Percentiles rank a stretch among this genome's conserved stretches.
phyloP scores from a whole-genome alignment of 2,329 filamentous ascomycete genomes.

The Beauveria sp. region DNA sequence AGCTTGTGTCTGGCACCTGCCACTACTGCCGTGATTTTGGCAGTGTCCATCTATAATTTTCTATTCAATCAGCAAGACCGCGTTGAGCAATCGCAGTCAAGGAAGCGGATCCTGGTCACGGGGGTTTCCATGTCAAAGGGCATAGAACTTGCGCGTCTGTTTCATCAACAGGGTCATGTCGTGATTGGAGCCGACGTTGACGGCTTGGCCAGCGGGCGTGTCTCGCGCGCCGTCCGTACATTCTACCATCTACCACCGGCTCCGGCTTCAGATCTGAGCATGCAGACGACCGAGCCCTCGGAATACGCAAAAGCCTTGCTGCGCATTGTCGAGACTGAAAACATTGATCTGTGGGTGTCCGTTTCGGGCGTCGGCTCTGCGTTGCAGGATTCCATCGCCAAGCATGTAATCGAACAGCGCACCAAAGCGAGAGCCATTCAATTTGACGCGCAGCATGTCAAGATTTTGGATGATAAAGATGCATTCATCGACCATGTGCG shows the following conservation, averaged over 20 bases:
- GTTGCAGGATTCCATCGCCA: slow-evolving; percentile 58
- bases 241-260: slow-evolving; percentile 43
- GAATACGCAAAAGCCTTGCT: slow-evolving; percentile 50
- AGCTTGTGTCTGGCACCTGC: slow-evolving; percentile 39
- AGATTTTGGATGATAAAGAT: slow-evolving; percentile 55
- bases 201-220: slow-evolving; percentile 42
- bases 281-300: background rate
- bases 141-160: slow-evolving; percentile 55
- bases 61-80: background rate
- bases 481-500: slow-evolving; percentile 53
- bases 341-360: slow-evolving; percentile 64
- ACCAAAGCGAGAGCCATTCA: slow-evolving; percentile 57
- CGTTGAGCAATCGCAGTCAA: slow-evolving; percentile 2
- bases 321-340: slow-evolving; percentile 50
- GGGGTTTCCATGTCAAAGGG: slow-evolving; percentile 68
- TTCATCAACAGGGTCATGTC: slow-evolving; percentile 56
- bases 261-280: slow-evolving; percentile 12
- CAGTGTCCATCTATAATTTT: slow-evolving; percentile 17
- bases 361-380: slow-evolving; percentile 62
- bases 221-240: slow-evolving; percentile 45
- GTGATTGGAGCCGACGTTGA: slow-evolving; percentile 65
- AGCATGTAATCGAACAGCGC: slow-evolving; percentile 49
- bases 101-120: slow-evolving; percentile 56
- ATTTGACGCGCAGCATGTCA: slow-evolving; percentile 48
- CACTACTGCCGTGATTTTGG: slow-evolving; percentile 33